These are phyloP conservation scores for Penicillium thymicola DNA, from an alignment of 2,329 filamentous ascomycete species.

Conservation along the genomic window DNA sequence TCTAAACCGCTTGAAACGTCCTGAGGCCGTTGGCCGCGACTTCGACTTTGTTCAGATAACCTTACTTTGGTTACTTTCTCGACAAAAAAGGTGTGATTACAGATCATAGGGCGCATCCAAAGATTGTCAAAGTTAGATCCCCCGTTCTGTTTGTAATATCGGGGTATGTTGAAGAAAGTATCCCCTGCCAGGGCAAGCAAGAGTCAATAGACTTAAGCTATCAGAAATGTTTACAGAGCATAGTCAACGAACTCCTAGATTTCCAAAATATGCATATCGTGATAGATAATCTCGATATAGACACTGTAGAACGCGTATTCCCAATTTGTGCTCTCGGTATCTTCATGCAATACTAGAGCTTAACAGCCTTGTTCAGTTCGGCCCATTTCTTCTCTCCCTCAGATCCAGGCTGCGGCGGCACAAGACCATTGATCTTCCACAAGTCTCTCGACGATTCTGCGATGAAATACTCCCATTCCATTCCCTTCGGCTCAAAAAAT, in stretches of 20 bases:
- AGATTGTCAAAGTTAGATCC: neutral
- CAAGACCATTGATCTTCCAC: slow-evolving; percentile 13
- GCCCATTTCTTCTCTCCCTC: slow-evolving; percentile 2
- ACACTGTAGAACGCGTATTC: neutral
- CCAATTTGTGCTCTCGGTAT: neutral
- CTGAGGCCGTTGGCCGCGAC: neutral
- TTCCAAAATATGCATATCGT: neutral
- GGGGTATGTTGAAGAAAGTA: neutral
- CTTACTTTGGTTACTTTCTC: neutral
- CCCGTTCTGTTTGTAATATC: neutral
- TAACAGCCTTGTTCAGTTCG: neutral
- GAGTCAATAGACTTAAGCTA: neutral
- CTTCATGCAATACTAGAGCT: neutral
- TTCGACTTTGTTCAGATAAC: neutral
- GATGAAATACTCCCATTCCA: slow-evolving; percentile 14
- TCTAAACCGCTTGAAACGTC: neutral
- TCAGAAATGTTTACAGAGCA: neutral
- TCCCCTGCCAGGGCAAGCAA: neutral
- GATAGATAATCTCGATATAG: neutral
- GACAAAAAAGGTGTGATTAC: neutral
- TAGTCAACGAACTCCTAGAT: neutral
- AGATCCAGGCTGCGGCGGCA: neutral
- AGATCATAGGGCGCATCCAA: neutral
- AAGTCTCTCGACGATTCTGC: slow-evolving; percentile 7
- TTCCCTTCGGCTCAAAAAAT: neutral